Base-by-base conservation (phyloP, 2,329 filamentous ascomycete species). In the Elsinoe ampelina region DNA sequence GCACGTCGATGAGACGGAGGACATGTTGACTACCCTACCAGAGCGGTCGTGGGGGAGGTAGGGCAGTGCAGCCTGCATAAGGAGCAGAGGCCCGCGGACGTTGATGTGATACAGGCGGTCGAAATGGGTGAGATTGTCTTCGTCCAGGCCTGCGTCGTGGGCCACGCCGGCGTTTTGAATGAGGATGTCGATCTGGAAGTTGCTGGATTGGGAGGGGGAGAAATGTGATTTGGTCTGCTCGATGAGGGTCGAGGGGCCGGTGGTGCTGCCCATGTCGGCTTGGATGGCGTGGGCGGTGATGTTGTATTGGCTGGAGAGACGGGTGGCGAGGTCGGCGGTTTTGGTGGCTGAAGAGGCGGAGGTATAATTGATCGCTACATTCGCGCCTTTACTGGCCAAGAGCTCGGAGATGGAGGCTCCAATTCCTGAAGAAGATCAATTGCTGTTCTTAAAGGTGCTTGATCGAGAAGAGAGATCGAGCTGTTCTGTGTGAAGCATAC, bases 151-250 rank as follows among this genome's bases (percentile, higher is more conserved):
- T 63, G 84, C 80, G 72, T 93, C 92, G 38, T 80, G 70, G 10
- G 76, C 72, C 2, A 81, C 74, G 22, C 88, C 90, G 30, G 90
- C 89, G 70, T 95, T 95, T 79, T 95, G 95, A 75, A 95, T 75
- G 55, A 95, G 75, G 60, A 95, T 88, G 72, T 95, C 88, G 65
- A 95, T 79, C 65, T 85, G 81, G 67, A 89, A 81, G 57, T 75
- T 74, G 58, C 71, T 70, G 60, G 72, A 76, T 63, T 77, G 76
- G 26, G 78, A 75, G 58, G 77, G 67, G 7, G 77, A 67, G 71
- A 87, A 84, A 65, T 82, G 75, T 61, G 81, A 75, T 63, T 80
- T 77, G 4, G 82, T 77, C 0, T 77, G 77, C 20, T 74, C 71
- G 62, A 90, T 70, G 54, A 89, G 77, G 41, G 79, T 72, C 5